Evolutionary conservation across 805 yeast species (phyloP).

Genomic region (Ogataea salicorniae): DNA sequence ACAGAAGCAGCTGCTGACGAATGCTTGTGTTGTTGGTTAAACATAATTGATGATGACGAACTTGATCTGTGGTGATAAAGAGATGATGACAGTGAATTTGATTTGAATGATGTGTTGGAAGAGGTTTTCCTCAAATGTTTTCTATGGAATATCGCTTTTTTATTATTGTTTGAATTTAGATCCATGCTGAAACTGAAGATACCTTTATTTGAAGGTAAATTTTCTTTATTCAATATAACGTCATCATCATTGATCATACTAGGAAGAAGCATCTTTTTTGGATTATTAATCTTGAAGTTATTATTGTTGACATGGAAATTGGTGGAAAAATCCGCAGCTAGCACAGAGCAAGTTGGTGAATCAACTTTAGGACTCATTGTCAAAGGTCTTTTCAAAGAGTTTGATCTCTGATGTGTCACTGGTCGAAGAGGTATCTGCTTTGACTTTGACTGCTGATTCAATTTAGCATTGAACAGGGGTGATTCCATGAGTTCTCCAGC

Average conservation of each 20-base stretch:
- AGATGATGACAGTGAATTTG: constrained; percentile 17
- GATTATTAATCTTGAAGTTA: constrained; percentile 14
- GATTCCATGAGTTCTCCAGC: constrained; percentile 18
- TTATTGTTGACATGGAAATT: constrained; percentile 32
- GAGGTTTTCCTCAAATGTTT: constrained; percentile 10
- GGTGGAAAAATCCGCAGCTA: constrained; percentile 34
- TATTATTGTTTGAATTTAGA: not conserved
- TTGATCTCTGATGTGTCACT: constrained; percentile 17
- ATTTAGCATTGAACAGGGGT: constrained; percentile 15
- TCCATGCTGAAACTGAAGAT: constrained; percentile 1
- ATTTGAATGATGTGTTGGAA: constrained; percentile 15
- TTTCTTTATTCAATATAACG: constrained; percentile 12
- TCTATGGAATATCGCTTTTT: constrained; percentile 10
- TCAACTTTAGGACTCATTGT: constrained; percentile 32
- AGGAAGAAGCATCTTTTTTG: constrained; percentile 19
- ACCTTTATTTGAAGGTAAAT: not conserved
- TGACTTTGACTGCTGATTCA: not conserved
- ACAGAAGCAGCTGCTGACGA: not conserved
- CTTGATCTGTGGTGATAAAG: constrained; percentile 18
- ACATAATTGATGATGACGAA: constrained; percentile 12
- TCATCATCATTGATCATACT: constrained; percentile 16
- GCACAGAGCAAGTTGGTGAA: constrained; percentile 34
- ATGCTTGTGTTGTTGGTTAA: not conserved
- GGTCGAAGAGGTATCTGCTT: constrained; percentile 3
- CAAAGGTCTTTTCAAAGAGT: constrained; percentile 29